A percentile compares a stretch with the other conserved stretches of the same genome.
Conservation (phyloP, 2,329 filamentous ascomycete genomes). For the Colletotrichum melonis region DNA sequence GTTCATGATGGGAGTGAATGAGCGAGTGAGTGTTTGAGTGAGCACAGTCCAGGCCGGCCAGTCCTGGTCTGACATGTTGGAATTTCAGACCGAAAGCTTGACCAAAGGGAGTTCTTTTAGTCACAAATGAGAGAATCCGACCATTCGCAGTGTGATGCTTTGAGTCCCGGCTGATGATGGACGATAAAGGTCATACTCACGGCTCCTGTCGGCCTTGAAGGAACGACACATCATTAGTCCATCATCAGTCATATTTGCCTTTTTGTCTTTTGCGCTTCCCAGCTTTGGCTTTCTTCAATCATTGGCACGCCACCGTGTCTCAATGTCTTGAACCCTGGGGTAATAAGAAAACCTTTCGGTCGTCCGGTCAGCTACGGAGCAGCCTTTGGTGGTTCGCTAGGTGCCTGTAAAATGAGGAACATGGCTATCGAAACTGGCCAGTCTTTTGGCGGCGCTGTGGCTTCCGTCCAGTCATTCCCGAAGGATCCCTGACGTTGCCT, state of each 20-base stretch:
- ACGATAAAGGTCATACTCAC: neutral
- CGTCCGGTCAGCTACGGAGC: neutral
- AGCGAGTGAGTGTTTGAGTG: neutral
- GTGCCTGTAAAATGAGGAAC: neutral
- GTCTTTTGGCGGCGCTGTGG: neutral
- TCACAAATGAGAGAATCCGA: conserved; percentile 23
- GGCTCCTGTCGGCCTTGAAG: conserved; percentile 9
- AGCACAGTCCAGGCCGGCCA: neutral
- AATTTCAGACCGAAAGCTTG: neutral
- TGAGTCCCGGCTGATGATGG: neutral
- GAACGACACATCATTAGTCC: conserved; percentile 16
- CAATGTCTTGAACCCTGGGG: neutral
- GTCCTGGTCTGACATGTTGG: neutral
- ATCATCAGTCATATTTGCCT: conserved; percentile 30
- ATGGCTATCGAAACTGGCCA: neutral
- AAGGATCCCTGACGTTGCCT: conserved; percentile 14
- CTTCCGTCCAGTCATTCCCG: conserved; percentile 17
- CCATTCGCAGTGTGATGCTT: neutral
- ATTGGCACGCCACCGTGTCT: neutral
- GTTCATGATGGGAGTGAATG: neutral
- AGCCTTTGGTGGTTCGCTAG: neutral
- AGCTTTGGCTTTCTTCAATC: neutral
- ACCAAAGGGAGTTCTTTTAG: neutral
- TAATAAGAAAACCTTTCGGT: neutral
- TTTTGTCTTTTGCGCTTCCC: neutral